These are phyloP conservation scores for Capsella bursapastoris DNA, from an alignment of 345 rosid species.

Conservation along the genomic window DNA sequence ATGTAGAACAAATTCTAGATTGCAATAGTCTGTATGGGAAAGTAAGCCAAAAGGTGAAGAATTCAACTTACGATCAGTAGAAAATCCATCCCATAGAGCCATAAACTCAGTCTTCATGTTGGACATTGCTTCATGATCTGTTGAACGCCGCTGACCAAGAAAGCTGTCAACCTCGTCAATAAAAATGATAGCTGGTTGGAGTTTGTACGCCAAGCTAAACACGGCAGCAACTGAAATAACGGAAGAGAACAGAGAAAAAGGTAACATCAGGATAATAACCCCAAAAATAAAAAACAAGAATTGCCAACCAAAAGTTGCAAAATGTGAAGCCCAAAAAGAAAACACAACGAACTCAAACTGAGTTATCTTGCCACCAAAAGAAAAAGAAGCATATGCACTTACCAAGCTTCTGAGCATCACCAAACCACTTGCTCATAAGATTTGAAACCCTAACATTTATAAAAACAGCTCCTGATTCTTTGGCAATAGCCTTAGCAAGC, in stretches of 20 bases:
- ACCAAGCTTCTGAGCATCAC: slow-evolving; percentile 99
- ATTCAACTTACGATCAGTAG: slow-evolving; percentile 87
- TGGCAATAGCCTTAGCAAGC: slow-evolving; percentile 99
- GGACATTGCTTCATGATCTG: slow-evolving; percentile 89
- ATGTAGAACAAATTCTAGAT: background rate
- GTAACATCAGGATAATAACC: too few relatives aligned
- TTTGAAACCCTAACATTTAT: slow-evolving; percentile 87
- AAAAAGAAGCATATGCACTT: slow-evolving; percentile 35
- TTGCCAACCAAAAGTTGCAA: background rate
- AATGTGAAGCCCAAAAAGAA: background rate
- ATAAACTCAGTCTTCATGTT: slow-evolving; percentile 99
- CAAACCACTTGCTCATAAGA: slow-evolving; percentile 99
- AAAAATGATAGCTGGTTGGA: slow-evolving; percentile 95
- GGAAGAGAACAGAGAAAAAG: slow-evolving; percentile 13
- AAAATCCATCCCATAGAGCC: slow-evolving; percentile 99
- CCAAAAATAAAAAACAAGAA: background rate
- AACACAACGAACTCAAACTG: background rate
- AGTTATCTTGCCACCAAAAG: background rate
- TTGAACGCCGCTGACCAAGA: slow-evolving; percentile 85
- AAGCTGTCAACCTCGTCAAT: slow-evolving; percentile 99
- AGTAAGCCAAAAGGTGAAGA: background rate
- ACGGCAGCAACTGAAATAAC: slow-evolving; percentile 84
- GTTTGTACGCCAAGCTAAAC: slow-evolving; percentile 91
- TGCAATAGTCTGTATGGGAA: background rate
- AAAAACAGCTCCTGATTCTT: slow-evolving; percentile 96